Evolutionary conservation across 192 early-diverging fungal species (phyloP).

Genomic region (Ramicandelaber brevisporus): DNA sequence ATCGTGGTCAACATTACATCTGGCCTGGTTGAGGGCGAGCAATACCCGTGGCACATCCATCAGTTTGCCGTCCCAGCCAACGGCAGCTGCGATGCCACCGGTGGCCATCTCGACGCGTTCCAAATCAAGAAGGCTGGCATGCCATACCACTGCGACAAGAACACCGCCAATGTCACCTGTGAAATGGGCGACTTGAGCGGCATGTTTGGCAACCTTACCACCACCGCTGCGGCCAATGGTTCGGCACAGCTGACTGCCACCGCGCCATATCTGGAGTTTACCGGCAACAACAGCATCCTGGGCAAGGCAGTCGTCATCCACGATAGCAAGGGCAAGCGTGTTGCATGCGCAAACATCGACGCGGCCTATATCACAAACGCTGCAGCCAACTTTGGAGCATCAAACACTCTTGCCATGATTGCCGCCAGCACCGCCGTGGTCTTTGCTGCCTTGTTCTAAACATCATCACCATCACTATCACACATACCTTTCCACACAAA

Average conservation of each 20-base stretch:
- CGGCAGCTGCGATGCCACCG: conserved; percentile 18
- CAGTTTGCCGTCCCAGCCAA: conserved; percentile 6
- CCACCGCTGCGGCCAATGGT: conserved; percentile 7
- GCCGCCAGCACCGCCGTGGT: too few species aligned
- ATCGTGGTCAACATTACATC: too few species aligned
- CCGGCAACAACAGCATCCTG: conserved; percentile 14
- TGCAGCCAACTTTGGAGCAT: too few species aligned
- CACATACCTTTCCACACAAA: too few species aligned
- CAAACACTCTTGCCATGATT: too few species aligned
- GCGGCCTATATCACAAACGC: too few species aligned
- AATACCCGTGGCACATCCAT: conserved; percentile 20
- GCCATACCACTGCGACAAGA: conserved; percentile 10
- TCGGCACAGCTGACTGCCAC: conserved; percentile 4
- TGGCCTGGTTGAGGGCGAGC: conserved; percentile 7
- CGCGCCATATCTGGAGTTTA: conserved; percentile 15
- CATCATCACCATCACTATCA: too few species aligned
- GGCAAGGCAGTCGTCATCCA: conserved; percentile 32
- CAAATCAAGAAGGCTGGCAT: conserved; percentile 3
- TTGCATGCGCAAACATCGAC: conserved; percentile 30
- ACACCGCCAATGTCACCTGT: conserved; percentile 11
- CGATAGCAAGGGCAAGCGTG: conserved; percentile 15
- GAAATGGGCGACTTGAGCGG: conserved; percentile 30
- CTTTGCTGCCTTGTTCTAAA: too few species aligned
- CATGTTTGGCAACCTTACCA: conserved; percentile 21
- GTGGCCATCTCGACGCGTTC: conserved; percentile 15